A percentile compares a stretch with the other conserved stretches of the same genome.
These are phyloP conservation scores for Linnemannia exigua DNA, from an alignment of 192 early-diverging fungal genomes.

Conservation along the genomic window DNA sequence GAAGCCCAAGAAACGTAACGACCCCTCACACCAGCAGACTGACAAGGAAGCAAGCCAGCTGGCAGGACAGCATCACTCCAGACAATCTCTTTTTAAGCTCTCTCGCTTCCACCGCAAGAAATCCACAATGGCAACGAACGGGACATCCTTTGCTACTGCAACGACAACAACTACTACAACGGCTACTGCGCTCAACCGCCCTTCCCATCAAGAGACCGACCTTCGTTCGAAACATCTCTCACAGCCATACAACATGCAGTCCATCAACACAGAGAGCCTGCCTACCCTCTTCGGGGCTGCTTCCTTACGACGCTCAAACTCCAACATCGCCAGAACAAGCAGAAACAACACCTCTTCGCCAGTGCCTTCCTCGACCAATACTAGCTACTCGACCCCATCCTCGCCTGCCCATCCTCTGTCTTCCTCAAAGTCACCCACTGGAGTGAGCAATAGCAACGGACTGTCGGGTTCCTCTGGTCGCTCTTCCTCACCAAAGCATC, in stretches of 20 bases:
- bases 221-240: slow-evolving; percentile 46
- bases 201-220: neutral
- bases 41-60: neutral
- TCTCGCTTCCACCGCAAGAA: too few relatives aligned
- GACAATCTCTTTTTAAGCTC: neutral
- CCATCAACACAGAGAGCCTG: slow-evolving; percentile 47
- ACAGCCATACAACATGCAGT: slow-evolving; percentile 52
- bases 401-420: slow-evolving; percentile 1
- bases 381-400: slow-evolving; percentile 15
- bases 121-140: neutral
- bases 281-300: slow-evolving; percentile 48
- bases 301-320: slow-evolving; percentile 40
- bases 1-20: neutral
- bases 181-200: too few relatives aligned
- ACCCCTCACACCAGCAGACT: neutral
- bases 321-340: slow-evolving; percentile 36
- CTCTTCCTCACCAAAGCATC: neutral
- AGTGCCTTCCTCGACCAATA: neutral
- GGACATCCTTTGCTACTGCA: neutral
- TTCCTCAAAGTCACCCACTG: neutral
- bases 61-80: neutral
- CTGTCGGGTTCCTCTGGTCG: neutral
- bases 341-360: slow-evolving; percentile 23
- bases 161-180: too few relatives aligned
- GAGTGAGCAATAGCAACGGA: neutral